A percentile compares a stretch with the other conserved stretches of the same genome.
phyloP scores from a whole-genome alignment of 257 asterid genomes.

The Thymus mandschuricus region DNA sequence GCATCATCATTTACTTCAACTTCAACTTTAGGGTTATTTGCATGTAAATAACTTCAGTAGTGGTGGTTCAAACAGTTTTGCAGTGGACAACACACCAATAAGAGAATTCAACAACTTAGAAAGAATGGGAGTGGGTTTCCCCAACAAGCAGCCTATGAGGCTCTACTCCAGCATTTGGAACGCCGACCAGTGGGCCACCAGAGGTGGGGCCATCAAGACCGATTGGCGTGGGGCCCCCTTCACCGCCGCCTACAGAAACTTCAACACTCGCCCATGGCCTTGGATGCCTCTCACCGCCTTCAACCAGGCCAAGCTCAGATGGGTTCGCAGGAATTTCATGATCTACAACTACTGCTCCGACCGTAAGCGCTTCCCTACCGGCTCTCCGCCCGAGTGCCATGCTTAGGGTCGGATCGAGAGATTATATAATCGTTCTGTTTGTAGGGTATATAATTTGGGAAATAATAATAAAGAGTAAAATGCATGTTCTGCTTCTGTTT shows the following conservation, averaged over 20 bases:
- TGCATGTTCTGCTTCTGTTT: too few species aligned
- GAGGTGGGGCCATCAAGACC: conserved; percentile 64
- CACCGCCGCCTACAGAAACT: conserved; percentile 50
- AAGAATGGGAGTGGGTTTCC: conserved; percentile 45
- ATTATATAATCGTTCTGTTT: too few species aligned
- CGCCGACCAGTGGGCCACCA: conserved; percentile 74
- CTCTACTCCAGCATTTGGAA: conserved; percentile 60
- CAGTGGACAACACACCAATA: conserved; percentile 46
- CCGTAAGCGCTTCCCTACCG: conserved; percentile 50
- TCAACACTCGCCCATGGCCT: conserved; percentile 32
- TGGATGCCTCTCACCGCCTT: not conserved
- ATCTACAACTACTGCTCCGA: conserved; percentile 64
- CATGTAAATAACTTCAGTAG: conserved; percentile 47
- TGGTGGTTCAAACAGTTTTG: conserved; percentile 23
- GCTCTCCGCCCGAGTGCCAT: conserved; percentile 49
- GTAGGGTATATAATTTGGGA: too few species aligned
- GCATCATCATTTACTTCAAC: too few species aligned
- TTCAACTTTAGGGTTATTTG: too few species aligned
- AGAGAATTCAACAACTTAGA: conserved; percentile 68
- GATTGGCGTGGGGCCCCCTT: conserved; percentile 72
- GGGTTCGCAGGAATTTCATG: conserved; percentile 61
- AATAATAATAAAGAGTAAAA: too few species aligned
- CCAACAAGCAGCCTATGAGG: conserved; percentile 56
- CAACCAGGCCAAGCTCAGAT: conserved; percentile 38
- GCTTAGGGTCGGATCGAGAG: not conserved